A percentile compares a stretch with the other conserved stretches of the same genome.
phyloP scores from a whole-genome alignment of 345 rosid species.

The Gynandropsis gynandra region DNA sequence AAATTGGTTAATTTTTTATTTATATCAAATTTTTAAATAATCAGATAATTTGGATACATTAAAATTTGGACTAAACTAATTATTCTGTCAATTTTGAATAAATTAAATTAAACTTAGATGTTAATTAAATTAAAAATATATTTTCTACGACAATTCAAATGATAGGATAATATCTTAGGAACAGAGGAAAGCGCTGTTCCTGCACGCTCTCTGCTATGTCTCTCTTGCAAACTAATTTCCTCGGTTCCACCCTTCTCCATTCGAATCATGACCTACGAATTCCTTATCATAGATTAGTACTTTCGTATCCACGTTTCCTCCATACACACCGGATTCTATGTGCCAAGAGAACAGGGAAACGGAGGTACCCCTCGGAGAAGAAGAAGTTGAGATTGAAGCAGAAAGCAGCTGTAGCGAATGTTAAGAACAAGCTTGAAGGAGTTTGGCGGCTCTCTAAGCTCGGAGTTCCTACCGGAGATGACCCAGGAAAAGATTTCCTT shows the following conservation, averaged over 20 bases:
- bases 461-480: conserved; percentile 53
- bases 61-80: no score
- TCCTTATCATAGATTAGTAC: conserved; percentile 12
- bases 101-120: no score
- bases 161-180: no score
- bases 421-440: conserved; percentile 66
- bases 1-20: no score
- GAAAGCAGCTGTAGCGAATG: conserved; percentile 39
- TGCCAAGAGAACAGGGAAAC: conserved; percentile 79
- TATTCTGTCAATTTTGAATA: no score
- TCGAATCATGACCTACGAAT: conserved; percentile 18
- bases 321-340: conserved; percentile 29
- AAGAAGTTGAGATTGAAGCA: conserved; percentile 61
- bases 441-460: conserved; percentile 85
- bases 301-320: conserved; percentile 22
- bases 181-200: no score
- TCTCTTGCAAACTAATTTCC: conserved; percentile 24
- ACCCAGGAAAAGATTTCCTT: conserved; percentile 80
- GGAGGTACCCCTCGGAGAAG: conserved; percentile 92
- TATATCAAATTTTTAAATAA: no score
- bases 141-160: no score
- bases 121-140: no score
- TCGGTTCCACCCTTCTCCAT: conserved; percentile 20
- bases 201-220: conserved; percentile 16
- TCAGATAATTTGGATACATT: no score